Evolutionary conservation across 768 basidiomycete genomes (phyloP).

Genomic region (Suillus brevipes): DNA sequence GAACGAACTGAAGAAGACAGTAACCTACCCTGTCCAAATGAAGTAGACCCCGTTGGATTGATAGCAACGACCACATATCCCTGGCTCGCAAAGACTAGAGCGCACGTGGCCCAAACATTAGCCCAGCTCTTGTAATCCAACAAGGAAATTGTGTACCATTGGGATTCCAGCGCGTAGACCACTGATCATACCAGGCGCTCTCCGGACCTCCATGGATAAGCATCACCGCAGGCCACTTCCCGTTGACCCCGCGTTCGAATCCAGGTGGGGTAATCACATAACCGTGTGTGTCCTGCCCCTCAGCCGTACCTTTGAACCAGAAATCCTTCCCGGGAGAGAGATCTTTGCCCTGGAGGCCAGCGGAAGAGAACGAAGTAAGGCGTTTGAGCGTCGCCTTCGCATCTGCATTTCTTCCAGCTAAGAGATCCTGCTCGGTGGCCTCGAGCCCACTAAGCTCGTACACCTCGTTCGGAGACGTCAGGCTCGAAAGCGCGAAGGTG

Average conservation of each 20-base stretch:
- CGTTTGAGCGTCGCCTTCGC: constrained; percentile 42
- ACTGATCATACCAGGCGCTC: constrained; percentile 86
- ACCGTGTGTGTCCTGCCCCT: constrained; percentile 70
- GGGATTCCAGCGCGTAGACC: constrained; percentile 93
- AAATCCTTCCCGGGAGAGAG: constrained; percentile 75
- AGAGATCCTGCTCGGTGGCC: constrained; percentile 42
- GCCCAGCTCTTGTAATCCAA: neutral
- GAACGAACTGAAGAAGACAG: constrained; percentile 1
- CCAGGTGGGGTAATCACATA: constrained; percentile 83
- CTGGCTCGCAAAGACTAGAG: constrained; percentile 73
- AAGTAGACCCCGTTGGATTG: constrained; percentile 94
- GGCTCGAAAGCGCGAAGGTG: constrained; percentile 70
- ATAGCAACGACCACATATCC: constrained; percentile 88
- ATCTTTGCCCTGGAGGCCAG: constrained; percentile 54
- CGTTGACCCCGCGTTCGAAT: constrained; percentile 61
- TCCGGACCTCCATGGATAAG: constrained; percentile 86
- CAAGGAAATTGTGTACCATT: constrained; percentile 48
- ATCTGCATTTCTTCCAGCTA: constrained; percentile 26
- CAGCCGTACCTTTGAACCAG: constrained; percentile 85
- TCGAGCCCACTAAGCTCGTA: constrained; percentile 59
- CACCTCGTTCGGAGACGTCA: constrained; percentile 79
- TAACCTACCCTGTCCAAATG: constrained; percentile 77
- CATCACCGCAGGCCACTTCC: constrained; percentile 79
- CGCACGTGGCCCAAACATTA: neutral
- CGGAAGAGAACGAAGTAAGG: constrained; percentile 65